Percentiles rank a stretch among this genome's conserved stretches.
phyloP scores from a whole-genome alignment of 108 stramenopile species.

The Asterionellopsis glacialis region DNA sequence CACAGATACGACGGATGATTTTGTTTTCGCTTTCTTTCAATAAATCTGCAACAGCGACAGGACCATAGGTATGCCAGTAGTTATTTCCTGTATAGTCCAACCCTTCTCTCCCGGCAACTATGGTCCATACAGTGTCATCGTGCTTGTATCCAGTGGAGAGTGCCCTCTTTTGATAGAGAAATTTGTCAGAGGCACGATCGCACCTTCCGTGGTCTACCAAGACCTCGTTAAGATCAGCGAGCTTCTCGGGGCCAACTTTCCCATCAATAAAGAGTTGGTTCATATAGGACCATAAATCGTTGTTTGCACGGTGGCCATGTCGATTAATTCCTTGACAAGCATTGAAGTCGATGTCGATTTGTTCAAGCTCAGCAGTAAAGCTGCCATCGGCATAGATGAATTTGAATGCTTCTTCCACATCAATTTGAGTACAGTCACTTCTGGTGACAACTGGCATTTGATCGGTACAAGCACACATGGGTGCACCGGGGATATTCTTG shows the following conservation, averaged over 20 bases:
- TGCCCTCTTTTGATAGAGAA: not conserved
- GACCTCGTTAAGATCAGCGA: not conserved
- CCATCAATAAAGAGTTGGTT: slow-evolving; percentile 30
- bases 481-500: slow-evolving; percentile 31
- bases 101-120: slow-evolving; percentile 23
- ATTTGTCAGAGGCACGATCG: not conserved
- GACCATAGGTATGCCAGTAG: no score
- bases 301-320: slow-evolving; percentile 19
- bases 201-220: slow-evolving; percentile 1
- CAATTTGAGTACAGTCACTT: slow-evolving; percentile 44
- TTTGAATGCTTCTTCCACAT: not conserved
- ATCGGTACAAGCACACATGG: slow-evolving; percentile 42
- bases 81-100: not conserved
- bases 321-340: slow-evolving; percentile 40
- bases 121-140: slow-evolving; percentile 15
- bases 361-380: slow-evolving; percentile 14
- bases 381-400: slow-evolving; percentile 14
- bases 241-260: slow-evolving; percentile 2
- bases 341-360: slow-evolving; percentile 33
- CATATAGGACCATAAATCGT: slow-evolving; percentile 39
- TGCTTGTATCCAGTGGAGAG: slow-evolving; percentile 18
- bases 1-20: slow-evolving; percentile 21
- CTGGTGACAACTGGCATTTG: slow-evolving; percentile 49
- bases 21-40: slow-evolving; percentile 3
- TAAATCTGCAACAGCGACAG: not conserved